phyloP scores from a whole-genome alignment of 495 filamentous ascomycete genomes.

The Trichoderma reesei region DNA sequence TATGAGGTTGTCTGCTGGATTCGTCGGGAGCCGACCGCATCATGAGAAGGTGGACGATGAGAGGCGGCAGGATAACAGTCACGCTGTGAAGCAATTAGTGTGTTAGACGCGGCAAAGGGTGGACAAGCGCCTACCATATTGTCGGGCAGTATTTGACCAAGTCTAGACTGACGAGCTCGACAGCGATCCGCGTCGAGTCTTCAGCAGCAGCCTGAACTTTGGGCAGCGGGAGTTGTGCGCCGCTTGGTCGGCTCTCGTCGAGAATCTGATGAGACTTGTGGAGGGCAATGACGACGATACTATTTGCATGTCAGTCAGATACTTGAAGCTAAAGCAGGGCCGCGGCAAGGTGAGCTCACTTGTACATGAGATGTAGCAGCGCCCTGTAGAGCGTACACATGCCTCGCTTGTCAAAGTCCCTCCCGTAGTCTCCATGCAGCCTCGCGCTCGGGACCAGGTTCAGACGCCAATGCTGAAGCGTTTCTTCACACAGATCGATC shows the following conservation, averaged over 20 bases:
- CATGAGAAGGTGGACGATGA: slow-evolving; percentile 10
- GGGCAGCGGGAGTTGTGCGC: background rate
- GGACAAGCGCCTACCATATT: background rate
- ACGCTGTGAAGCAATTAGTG: background rate
- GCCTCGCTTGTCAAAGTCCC: background rate
- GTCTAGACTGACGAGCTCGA: slow-evolving; percentile 3
- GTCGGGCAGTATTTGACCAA: slow-evolving; percentile 7
- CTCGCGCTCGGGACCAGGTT: slow-evolving; percentile 2
- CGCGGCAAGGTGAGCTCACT: background rate
- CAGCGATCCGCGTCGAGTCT: background rate
- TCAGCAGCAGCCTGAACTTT: slow-evolving; percentile 5
- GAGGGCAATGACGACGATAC: background rate
- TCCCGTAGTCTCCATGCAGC: background rate
- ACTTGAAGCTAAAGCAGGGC: background rate
- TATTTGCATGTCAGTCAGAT: background rate
- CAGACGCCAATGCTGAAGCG: slow-evolving; percentile 7
- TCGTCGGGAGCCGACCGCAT: background rate
- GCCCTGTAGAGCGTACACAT: slow-evolving; percentile 3
- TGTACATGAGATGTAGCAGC: slow-evolving; percentile 10
- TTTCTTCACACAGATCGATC: slow-evolving; percentile 4
- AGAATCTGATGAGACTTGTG: slow-evolving; percentile 2
- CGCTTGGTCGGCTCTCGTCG: slow-evolving; percentile 4
- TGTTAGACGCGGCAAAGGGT: background rate
- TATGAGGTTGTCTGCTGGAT: background rate
- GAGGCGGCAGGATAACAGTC: slow-evolving; percentile 5